A percentile compares a stretch with the other conserved stretches of the same genome.
phyloP scores from a whole-genome alignment of 352 stramenopile genomes.

The Globisporangium ultimum region DNA sequence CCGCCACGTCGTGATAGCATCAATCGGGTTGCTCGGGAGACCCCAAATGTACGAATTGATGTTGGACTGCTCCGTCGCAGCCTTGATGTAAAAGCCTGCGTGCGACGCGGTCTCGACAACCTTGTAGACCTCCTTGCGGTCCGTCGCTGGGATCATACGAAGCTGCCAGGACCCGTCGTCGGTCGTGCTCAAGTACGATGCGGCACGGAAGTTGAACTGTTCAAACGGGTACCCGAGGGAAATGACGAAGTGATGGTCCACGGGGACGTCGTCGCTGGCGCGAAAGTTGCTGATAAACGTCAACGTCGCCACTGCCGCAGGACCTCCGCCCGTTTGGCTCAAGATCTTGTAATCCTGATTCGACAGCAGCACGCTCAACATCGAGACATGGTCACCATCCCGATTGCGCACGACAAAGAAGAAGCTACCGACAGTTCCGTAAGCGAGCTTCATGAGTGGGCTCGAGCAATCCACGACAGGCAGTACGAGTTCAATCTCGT shows the following conservation, averaged over 20 bases:
- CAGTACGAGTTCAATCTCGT: slow-evolving; percentile 23
- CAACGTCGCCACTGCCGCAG: slow-evolving; percentile 23
- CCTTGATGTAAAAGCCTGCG: slow-evolving; percentile 35
- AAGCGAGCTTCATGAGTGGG: slow-evolving; percentile 18
- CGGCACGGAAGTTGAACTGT: slow-evolving; percentile 13
- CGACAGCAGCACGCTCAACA: slow-evolving; percentile 27
- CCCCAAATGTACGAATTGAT: slow-evolving; percentile 34
- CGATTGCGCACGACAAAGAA: slow-evolving; percentile 39
- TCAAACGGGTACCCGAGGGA: slow-evolving; percentile 35
- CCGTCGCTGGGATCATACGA: slow-evolving; percentile 19
- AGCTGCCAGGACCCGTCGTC: slow-evolving; percentile 27
- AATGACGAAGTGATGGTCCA: slow-evolving; percentile 22
- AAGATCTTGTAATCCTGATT: slow-evolving; percentile 38
- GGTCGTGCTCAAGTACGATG: slow-evolving; percentile 25
- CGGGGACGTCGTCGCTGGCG: neutral
- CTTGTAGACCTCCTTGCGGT: slow-evolving; percentile 1
- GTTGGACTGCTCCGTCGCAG: slow-evolving; percentile 39
- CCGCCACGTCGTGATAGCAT: slow-evolving; percentile 25
- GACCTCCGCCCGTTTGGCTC: slow-evolving; percentile 22
- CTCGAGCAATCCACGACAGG: slow-evolving; percentile 44
- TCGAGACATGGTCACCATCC: slow-evolving; percentile 18
- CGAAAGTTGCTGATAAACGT: slow-evolving; percentile 30
- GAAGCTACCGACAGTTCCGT: slow-evolving; percentile 24
- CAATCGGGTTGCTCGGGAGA: slow-evolving; percentile 11
- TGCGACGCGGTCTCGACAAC: slow-evolving; percentile 15